Evolutionary conservation across 768 basidiomycete genomes (phyloP).

Genomic region (Suillus subaureus): DNA sequence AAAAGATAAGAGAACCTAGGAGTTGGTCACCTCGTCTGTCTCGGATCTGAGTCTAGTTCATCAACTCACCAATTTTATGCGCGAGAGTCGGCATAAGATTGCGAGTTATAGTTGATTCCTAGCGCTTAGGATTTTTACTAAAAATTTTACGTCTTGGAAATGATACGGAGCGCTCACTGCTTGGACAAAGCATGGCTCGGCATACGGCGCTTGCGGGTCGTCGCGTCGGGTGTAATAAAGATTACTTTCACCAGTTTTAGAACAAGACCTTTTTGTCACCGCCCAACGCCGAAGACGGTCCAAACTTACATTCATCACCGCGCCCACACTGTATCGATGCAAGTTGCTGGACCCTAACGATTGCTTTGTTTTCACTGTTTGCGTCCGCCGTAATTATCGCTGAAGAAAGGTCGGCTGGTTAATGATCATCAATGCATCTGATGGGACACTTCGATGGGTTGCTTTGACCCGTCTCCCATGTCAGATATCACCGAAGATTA

Average conservation of each 20-base stretch:
- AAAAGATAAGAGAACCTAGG: constrained; percentile 90
- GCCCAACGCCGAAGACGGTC: not conserved
- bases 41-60: not conserved
- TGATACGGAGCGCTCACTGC: not conserved
- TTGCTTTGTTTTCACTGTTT: constrained; percentile 15
- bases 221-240: constrained; percentile 7
- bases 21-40: not conserved
- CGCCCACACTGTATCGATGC: constrained; percentile 15
- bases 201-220: not conserved
- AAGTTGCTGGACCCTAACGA: not conserved
- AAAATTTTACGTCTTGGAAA: not conserved
- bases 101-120: not conserved
- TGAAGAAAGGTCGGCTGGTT: not conserved
- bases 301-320: not conserved
- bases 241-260: constrained; percentile 8
- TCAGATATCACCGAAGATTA: constrained; percentile 7
- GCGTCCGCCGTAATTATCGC: constrained; percentile 7
- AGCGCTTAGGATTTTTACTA: not conserved
- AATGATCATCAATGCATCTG: not conserved
- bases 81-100: constrained; percentile 33
- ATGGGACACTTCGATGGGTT: not conserved
- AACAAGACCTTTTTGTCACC: constrained; percentile 24
- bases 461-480: constrained; percentile 1
- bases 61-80: constrained; percentile 49
- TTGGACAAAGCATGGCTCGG: not conserved